These are phyloP conservation scores for Syncephalastrum monosporum DNA, from an alignment of 371 early-diverging fungal genomes.

Conservation along the genomic window DNA sequence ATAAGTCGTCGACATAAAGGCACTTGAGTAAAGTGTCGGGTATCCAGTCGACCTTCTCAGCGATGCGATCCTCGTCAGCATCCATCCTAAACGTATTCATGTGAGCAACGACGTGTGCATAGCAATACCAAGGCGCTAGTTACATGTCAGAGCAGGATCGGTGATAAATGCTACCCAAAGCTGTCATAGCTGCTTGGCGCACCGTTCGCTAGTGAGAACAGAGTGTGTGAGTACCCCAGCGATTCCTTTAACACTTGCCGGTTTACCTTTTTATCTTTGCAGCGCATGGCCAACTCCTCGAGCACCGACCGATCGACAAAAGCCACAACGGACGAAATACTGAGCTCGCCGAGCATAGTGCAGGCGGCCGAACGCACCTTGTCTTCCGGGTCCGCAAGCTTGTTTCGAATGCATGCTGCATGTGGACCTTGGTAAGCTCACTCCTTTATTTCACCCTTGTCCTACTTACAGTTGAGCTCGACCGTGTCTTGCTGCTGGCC, in stretches of 20 bases:
- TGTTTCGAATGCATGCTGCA: slow-evolving; percentile 31
- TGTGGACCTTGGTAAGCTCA: no score
- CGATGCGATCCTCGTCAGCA: slow-evolving; percentile 19
- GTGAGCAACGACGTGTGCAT: neutral
- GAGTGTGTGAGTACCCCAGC: no score
- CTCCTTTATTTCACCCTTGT: no score
- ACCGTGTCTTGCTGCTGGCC: slow-evolving; percentile 65
- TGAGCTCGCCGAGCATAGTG: slow-evolving; percentile 65
- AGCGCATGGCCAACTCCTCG: slow-evolving; percentile 68
- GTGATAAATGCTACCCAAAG: slow-evolving; percentile 72
- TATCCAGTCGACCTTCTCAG: slow-evolving; percentile 76
- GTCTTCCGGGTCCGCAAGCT: slow-evolving; percentile 90
- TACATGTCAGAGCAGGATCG: slow-evolving; percentile 69
- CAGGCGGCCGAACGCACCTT: slow-evolving; percentile 83
- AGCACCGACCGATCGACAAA: slow-evolving; percentile 62
- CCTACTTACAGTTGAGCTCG: slow-evolving; percentile 64
- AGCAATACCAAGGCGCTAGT: slow-evolving; percentile 11
- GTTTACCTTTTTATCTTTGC: slow-evolving; percentile 84
- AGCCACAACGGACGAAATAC: slow-evolving; percentile 49
- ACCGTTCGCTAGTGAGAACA: slow-evolving; percentile 42
- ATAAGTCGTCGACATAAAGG: slow-evolving; percentile 79
- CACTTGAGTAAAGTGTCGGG: slow-evolving; percentile 74
- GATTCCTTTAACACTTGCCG: neutral
- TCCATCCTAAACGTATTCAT: neutral
- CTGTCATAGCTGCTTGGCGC: slow-evolving; percentile 71